A percentile compares a stretch with the other conserved stretches of the same genome.
Conservation (phyloP, 129 eudicot genomes). For the Escallonia herrerae region DNA sequence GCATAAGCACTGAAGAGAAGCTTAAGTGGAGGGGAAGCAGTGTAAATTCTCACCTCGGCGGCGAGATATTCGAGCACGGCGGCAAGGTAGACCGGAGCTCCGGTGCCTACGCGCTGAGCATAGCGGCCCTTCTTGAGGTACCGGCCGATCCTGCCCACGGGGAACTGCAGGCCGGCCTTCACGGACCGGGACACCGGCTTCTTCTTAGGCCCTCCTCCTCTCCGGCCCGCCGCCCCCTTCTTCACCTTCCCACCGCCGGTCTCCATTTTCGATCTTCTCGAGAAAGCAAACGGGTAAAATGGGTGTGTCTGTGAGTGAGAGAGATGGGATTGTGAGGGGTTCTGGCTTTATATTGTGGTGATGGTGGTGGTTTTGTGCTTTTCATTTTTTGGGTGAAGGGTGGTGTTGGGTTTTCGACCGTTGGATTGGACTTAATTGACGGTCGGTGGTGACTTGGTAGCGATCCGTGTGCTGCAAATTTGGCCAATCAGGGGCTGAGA, state of each 20-base stretch:
- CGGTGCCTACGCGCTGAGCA: slow-evolving; percentile 30
- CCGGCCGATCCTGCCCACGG: slow-evolving; percentile 43
- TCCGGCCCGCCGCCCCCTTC: slow-evolving; percentile 35
- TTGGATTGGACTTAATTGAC: slow-evolving; percentile 8
- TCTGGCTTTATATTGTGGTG: not conserved
- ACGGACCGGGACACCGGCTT: slow-evolving; percentile 37
- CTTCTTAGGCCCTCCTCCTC: slow-evolving; percentile 36
- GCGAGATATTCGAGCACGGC: slow-evolving; percentile 52
- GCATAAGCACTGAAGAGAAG: too few species aligned
- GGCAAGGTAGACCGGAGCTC: slow-evolving; percentile 43
- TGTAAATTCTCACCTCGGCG: slow-evolving; percentile 27
- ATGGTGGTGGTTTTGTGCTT: not conserved
- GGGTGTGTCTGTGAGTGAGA: too few species aligned
- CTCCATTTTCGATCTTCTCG: slow-evolving; percentile 16
- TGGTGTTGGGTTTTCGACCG: not conserved
- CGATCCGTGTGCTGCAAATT: not conserved
- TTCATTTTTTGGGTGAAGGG: not conserved
- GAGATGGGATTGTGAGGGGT: not conserved
- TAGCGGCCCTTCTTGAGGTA: slow-evolving; percentile 36
- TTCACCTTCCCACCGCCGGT: slow-evolving; percentile 17
- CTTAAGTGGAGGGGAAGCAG: too few species aligned
- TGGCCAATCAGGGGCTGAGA: not conserved
- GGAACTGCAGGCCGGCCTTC: slow-evolving; percentile 44
- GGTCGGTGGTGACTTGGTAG: not conserved
- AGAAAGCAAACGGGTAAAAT: not conserved